Conservation (phyloP, 2,329 filamentous ascomycete species). For the Endothia cerciana region DNA sequence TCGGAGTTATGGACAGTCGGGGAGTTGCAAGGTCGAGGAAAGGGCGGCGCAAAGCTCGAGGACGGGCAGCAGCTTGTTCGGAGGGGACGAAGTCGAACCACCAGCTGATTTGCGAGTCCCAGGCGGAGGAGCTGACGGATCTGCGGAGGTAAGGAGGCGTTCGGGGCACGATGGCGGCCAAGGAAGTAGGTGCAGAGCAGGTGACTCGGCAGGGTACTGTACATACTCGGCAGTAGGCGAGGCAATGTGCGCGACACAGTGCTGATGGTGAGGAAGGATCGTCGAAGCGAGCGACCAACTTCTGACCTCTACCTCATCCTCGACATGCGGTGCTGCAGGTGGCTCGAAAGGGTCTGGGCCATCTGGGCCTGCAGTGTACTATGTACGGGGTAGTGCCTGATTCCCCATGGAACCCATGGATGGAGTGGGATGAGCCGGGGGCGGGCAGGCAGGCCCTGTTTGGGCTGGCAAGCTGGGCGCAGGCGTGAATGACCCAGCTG, state of each 20-base stretch:
- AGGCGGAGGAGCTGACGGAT: slow-evolving; percentile 15
- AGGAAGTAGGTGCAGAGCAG: slow-evolving; percentile 9
- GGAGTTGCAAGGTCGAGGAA: not conserved
- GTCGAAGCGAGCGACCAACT: not conserved
- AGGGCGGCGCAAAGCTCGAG: not conserved
- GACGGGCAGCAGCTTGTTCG: not conserved
- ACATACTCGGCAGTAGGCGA: slow-evolving; percentile 2
- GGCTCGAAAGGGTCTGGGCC: slow-evolving; percentile 8
- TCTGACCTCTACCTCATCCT: not conserved
- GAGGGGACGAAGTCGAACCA: not conserved
- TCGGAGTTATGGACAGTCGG: not conserved
- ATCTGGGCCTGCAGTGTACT: slow-evolving; percentile 12
- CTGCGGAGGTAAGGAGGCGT: slow-evolving; percentile 23
- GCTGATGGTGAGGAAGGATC: slow-evolving; percentile 5
- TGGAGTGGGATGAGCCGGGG: slow-evolving; percentile 10
- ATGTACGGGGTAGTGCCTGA: slow-evolving; percentile 29
- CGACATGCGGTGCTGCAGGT: slow-evolving; percentile 3
- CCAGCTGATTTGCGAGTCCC: not conserved
- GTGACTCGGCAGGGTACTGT: slow-evolving; percentile 9
- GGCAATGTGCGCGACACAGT: slow-evolving; percentile 12
- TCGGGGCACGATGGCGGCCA: slow-evolving; percentile 1
- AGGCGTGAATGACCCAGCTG: not conserved
- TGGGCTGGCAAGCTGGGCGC: not conserved
- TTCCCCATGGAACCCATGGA: slow-evolving; percentile 24
- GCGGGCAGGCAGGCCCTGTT: slow-evolving; percentile 2